phyloP scores from a whole-genome alignment of 768 basidiomycete genomes.

The Boletales sp. region DNA sequence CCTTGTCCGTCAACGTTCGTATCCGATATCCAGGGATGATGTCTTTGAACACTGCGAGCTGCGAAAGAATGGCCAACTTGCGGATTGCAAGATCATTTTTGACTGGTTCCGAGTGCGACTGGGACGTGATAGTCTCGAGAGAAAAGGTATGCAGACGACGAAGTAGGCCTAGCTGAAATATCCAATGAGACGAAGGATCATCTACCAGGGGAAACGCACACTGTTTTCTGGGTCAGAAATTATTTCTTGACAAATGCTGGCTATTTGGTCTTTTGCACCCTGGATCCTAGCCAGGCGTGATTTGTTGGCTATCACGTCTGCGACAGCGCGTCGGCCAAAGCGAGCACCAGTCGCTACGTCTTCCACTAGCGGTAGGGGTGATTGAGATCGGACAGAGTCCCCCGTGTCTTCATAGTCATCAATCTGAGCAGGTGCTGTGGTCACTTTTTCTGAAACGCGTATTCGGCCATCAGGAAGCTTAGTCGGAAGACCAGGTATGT shows the following conservation, averaged over 20 bases:
- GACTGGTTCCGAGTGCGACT: constrained; percentile 66
- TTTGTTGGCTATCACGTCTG: constrained; percentile 62
- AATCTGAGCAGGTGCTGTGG: constrained; percentile 12
- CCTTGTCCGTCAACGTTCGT: constrained; percentile 83
- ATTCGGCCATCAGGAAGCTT: constrained; percentile 82
- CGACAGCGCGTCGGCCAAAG: constrained; percentile 80
- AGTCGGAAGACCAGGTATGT: constrained; percentile 71
- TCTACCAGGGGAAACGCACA: constrained; percentile 44
- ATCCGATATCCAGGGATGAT: constrained; percentile 96
- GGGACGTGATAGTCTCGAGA: constrained; percentile 66
- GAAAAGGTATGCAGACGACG: constrained; percentile 88
- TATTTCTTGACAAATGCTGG: constrained; percentile 89
- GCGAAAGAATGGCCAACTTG: constrained; percentile 83
- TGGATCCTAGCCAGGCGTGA: constrained; percentile 67
- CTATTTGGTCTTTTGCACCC: constrained; percentile 91
- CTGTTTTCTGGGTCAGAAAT: constrained; percentile 93
- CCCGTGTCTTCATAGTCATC: constrained; percentile 33
- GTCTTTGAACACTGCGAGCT: constrained; percentile 93
- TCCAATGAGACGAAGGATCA: constrained; percentile 10
- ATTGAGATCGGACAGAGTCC: constrained; percentile 33
- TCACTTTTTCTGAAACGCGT: constrained; percentile 47
- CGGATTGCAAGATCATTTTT: constrained; percentile 79
- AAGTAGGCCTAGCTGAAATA: constrained; percentile 74
- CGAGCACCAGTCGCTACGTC: constrained; percentile 81
- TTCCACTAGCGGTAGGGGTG: constrained; percentile 41